Percentiles rank a stretch among this genome's conserved stretches.
Evolutionary conservation across 1,284 basidiomycete species (phyloP).

Genomic region (Melampsora larici-populina): DNA sequence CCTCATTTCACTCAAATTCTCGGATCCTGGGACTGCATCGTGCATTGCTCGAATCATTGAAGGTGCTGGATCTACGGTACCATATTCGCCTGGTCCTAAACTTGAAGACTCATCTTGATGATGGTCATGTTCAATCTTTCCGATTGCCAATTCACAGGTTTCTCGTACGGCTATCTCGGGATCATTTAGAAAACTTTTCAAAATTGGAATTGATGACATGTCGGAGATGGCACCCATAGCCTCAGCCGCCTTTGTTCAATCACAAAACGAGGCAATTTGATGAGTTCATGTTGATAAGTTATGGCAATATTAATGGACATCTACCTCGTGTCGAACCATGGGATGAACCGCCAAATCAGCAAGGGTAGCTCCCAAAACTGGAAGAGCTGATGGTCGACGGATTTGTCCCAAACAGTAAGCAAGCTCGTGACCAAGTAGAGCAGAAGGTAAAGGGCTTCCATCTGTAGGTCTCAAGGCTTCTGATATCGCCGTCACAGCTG

Average conservation of each 20-base stretch:
- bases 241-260: conserved; percentile 73
- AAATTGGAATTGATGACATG: conserved; percentile 65
- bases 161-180: conserved; percentile 79
- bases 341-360: conserved; percentile 71
- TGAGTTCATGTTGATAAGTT: background rate
- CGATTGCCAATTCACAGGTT: conserved; percentile 95
- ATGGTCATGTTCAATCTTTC: conserved; percentile 89
- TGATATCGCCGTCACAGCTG: conserved; percentile 76
- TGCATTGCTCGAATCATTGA: conserved; percentile 56
- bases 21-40: conserved; percentile 53
- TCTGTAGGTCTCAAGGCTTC: conserved; percentile 62
- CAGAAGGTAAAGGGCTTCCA: conserved; percentile 64
- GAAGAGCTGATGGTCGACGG: conserved; percentile 69
- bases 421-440: conserved; percentile 92
- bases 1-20: conserved; percentile 64
- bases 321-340: conserved; percentile 95
- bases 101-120: conserved; percentile 46
- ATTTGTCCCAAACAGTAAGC: conserved; percentile 97
- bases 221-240: conserved; percentile 92
- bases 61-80: conserved; percentile 92
- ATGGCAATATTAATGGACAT: background rate
- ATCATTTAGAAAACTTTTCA: conserved; percentile 72
- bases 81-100: conserved; percentile 63
- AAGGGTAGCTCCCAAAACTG: conserved; percentile 74
- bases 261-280: conserved; percentile 7